These are phyloP conservation scores for Quercus variabilis DNA, from an alignment of 306 rosid genomes.

Conservation along the genomic window DNA sequence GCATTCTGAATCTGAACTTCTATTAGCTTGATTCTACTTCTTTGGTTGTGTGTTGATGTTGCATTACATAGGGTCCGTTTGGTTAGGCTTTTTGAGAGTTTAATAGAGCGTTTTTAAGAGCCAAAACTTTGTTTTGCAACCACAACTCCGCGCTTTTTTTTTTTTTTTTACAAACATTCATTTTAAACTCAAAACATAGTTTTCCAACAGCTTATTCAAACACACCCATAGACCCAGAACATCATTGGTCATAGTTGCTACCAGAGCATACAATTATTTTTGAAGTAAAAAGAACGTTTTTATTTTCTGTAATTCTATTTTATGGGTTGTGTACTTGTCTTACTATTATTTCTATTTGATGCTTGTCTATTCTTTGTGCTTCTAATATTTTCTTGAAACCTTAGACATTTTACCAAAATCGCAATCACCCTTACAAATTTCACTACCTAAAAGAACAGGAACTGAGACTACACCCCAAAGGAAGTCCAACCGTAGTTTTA, in stretches of 20 bases:
- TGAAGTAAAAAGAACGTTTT: not conserved
- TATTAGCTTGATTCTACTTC: not conserved
- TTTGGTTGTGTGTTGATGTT: not conserved
- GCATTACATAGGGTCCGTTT: not conserved
- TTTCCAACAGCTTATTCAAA: not conserved
- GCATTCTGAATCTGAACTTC: not conserved
- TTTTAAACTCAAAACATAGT: not conserved
- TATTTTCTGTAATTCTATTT: not conserved
- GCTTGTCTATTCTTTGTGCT: not conserved
- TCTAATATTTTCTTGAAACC: not conserved
- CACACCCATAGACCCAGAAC: too few relatives aligned
- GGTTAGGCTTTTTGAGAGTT: too few relatives aligned
- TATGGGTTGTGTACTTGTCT: not conserved
- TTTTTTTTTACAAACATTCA: too few relatives aligned
- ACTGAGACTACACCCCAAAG: too few relatives aligned
- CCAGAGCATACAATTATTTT: not conserved
- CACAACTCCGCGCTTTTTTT: too few relatives aligned
- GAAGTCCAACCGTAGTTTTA: too few relatives aligned
- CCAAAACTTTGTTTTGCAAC: too few relatives aligned
- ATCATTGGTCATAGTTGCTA: not conserved
- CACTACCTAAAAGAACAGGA: too few relatives aligned
- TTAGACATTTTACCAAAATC: not conserved
- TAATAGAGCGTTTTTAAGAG: too few relatives aligned
- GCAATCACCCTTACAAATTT: not conserved
- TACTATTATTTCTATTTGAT: not conserved